Conservation (phyloP, 2,329 filamentous ascomycete species). For the Hymenoscyphus repandus region DNA sequence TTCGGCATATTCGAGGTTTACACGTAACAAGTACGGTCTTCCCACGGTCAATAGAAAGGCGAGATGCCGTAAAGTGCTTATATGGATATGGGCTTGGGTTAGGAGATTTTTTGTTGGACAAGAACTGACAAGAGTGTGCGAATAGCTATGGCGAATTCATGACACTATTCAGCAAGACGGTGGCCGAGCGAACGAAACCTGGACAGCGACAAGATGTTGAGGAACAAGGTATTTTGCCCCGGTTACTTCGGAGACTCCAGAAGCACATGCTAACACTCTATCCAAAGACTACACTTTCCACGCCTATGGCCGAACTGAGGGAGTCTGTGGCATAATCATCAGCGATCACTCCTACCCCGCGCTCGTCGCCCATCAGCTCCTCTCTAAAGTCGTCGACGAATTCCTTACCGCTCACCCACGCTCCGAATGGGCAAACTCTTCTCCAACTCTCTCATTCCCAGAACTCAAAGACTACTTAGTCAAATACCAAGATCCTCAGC, state of each 20-base stretch:
- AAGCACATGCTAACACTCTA: neutral
- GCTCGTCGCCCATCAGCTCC: slow-evolving; percentile 78
- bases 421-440: slow-evolving; percentile 56
- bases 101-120: neutral
- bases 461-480: slow-evolving; percentile 73
- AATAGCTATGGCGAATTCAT: slow-evolving; percentile 59
- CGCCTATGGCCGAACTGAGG: slow-evolving; percentile 69
- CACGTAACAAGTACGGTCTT: slow-evolving; percentile 55
- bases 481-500: slow-evolving; percentile 63
- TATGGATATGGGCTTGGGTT: neutral
- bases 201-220: slow-evolving; percentile 82
- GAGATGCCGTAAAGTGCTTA: neutral
- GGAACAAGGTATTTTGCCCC: slow-evolving; percentile 57
- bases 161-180: slow-evolving; percentile 78
- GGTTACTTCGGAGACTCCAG: neutral
- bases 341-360: slow-evolving; percentile 70
- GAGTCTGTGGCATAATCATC: slow-evolving; percentile 72
- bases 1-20: slow-evolving; percentile 75
- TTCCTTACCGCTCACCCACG: slow-evolving; percentile 74
- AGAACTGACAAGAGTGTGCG: slow-evolving; percentile 8
- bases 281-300: slow-evolving; percentile 65
- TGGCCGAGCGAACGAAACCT: slow-evolving; percentile 78
- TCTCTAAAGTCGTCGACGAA: slow-evolving; percentile 83
- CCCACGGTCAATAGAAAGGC: neutral
- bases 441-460: slow-evolving; percentile 55